A percentile compares a stretch with the other conserved stretches of the same genome.
phyloP scores from a whole-genome alignment of 768 basidiomycete species.

The Boletellus ananas region DNA sequence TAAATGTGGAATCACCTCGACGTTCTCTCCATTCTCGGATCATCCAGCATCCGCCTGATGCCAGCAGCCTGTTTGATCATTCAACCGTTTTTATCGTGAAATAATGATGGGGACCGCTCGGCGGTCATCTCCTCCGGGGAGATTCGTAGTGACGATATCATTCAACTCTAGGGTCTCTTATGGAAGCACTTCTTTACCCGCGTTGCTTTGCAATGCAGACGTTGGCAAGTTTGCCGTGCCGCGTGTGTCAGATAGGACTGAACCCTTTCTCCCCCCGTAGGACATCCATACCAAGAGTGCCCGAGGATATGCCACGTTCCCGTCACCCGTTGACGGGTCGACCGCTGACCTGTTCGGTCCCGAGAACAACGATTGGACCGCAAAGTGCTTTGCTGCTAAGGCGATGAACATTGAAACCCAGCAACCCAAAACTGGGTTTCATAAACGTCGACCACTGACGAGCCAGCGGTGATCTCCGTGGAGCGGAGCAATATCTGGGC shows the following conservation, averaged over 20 bases:
- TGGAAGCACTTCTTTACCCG: not conserved
- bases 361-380: not conserved
- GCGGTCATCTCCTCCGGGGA: not conserved
- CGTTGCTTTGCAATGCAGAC: not conserved
- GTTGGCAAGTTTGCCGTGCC: not conserved
- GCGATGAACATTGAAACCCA: slow-evolving; percentile 2
- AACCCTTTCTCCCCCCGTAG: not conserved
- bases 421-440: slow-evolving; percentile 5
- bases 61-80: not conserved
- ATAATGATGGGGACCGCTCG: not conserved
- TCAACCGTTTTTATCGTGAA: not conserved
- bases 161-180: not conserved
- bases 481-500: slow-evolving; percentile 16
- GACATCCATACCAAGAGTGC: not conserved
- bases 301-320: not conserved
- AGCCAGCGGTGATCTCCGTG: slow-evolving; percentile 5
- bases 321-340: not conserved
- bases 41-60: not conserved
- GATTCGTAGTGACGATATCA: not conserved
- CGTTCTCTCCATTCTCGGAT: slow-evolving; percentile 3
- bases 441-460: not conserved
- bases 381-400: not conserved
- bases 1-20: too few species aligned
- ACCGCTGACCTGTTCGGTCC: slow-evolving; percentile 2
- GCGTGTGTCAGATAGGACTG: not conserved